Conservation (phyloP, 2,329 filamentous ascomycete genomes). For the Colletotrichum kahawae region DNA sequence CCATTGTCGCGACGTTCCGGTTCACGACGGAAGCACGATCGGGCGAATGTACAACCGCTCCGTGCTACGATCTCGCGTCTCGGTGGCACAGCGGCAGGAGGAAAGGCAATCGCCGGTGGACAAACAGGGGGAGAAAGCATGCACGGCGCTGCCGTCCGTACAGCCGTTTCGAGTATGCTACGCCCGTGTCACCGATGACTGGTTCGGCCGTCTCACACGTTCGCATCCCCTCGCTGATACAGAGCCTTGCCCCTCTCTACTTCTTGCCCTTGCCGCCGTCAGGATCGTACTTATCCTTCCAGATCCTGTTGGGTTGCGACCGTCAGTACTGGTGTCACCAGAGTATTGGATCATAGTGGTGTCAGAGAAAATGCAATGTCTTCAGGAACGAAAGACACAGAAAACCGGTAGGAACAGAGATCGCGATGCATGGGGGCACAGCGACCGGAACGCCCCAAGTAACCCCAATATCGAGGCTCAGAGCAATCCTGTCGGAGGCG, state of each 20-base stretch:
- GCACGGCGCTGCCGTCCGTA: neutral
- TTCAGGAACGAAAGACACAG: neutral
- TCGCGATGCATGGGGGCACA: neutral
- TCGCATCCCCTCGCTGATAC: neutral
- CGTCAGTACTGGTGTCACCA: slow-evolving; percentile 3
- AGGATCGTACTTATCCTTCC: slow-evolving; percentile 92
- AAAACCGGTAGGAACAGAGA: neutral
- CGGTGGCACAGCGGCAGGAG: neutral
- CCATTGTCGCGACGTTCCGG: neutral
- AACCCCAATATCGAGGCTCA: neutral
- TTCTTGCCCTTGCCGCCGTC: slow-evolving; percentile 47
- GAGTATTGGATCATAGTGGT: neutral
- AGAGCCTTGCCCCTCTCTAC: slow-evolving; percentile 22
- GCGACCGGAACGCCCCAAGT: neutral
- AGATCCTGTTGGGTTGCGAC: slow-evolving; percentile 70
- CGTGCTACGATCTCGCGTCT: neutral
- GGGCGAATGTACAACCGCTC: neutral
- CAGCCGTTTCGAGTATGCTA: slow-evolving; percentile 20
- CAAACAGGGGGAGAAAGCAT: neutral
- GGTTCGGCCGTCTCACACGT: neutral
- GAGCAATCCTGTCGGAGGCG: neutral
- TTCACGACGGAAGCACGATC: neutral
- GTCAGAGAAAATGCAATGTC: neutral
- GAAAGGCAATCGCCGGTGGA: neutral
- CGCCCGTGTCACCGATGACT: neutral